phyloP scores from a whole-genome alignment of 345 rosid species.

The Eucalyptus microcorys region DNA sequence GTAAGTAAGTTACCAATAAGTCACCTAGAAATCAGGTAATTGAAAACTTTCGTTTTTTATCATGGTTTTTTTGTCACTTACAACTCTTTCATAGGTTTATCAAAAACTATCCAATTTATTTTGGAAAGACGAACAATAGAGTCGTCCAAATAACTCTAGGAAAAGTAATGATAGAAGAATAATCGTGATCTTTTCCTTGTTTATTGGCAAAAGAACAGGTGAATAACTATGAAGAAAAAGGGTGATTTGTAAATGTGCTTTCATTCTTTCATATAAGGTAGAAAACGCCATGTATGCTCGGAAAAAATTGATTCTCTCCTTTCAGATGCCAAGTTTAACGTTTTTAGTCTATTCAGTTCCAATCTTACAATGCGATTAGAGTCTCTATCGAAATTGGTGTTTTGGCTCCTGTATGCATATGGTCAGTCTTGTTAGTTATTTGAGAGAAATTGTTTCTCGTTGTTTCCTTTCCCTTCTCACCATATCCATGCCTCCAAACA shows the following conservation, averaged over 20 bases:
- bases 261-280: neutral
- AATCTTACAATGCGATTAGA: neutral
- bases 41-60: no score
- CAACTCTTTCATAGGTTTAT: neutral
- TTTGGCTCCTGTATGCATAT: neutral
- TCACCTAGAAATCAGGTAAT: neutral
- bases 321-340: neutral
- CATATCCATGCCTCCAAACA: neutral
- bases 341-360: neutral
- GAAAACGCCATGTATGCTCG: no score
- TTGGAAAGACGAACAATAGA: neutral
- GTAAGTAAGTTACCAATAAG: no score
- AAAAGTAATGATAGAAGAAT: neutral
- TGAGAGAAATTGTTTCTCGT: neutral
- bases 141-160: neutral
- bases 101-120: neutral
- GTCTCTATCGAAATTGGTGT: neutral
- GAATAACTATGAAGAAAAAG: neutral
- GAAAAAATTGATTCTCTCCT: neutral
- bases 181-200: neutral
- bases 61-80: neutral
- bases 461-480: neutral
- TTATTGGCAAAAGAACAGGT: neutral
- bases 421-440: neutral
- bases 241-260: neutral